Evolutionary conservation across 176 grass and related monocot genomes (phyloP).

Genomic region (Carex parvula): DNA sequence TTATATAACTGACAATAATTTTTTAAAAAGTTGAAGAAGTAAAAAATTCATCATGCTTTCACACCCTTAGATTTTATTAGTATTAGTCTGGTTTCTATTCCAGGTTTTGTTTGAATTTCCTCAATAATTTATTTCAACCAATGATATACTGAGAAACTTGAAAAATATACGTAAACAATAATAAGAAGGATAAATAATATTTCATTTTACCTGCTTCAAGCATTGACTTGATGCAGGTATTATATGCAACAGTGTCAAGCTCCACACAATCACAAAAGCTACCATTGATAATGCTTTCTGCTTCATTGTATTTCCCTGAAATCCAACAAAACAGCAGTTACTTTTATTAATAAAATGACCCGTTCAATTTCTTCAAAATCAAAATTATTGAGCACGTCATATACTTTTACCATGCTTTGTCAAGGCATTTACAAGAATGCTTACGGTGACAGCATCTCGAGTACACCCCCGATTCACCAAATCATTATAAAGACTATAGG

Average conservation of each 20-base stretch:
- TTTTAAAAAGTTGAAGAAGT: background rate
- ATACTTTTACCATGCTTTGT: constrained; percentile 55
- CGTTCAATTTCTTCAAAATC: background rate
- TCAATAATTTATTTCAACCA: constrained; percentile 10
- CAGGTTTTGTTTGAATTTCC: background rate
- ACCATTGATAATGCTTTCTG: constrained; percentile 53
- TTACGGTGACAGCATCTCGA: constrained; percentile 61
- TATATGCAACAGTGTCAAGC: constrained; percentile 80
- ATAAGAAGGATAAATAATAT: constrained; percentile 11
- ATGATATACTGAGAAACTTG: background rate
- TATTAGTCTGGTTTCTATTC: background rate
- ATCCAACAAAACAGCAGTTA: background rate
- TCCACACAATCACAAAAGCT: constrained; percentile 53
- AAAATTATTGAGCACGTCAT: background rate
- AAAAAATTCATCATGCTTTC: background rate
- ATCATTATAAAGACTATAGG: constrained; percentile 52
- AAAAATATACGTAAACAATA: constrained; percentile 1
- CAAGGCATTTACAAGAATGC: constrained; percentile 77
- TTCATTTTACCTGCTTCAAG: constrained; percentile 67
- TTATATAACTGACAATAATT: constrained; percentile 21
- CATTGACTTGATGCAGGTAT: constrained; percentile 90
- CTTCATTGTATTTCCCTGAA: constrained; percentile 68
- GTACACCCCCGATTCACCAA: constrained; percentile 33
- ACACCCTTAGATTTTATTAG: background rate
- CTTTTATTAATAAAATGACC: background rate